These are phyloP conservation scores for Chalciporus sp. DNA, from an alignment of 1,284 basidiomycete genomes.

Conservation along the genomic window DNA sequence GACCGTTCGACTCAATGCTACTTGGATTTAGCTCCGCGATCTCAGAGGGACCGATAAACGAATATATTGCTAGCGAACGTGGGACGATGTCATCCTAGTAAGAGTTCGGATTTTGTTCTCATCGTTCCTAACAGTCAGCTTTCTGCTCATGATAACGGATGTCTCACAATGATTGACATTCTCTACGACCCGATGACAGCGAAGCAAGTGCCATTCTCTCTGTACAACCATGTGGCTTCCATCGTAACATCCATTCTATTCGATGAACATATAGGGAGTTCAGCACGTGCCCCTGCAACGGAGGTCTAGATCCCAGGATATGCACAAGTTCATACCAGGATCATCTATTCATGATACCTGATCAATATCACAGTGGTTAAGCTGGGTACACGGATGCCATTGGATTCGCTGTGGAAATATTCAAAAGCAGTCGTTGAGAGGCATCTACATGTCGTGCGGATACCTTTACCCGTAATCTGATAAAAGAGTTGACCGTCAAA, in stretches of 20 bases:
- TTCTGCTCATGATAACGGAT: not conserved
- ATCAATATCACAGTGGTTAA: not conserved
- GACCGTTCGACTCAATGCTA: not conserved
- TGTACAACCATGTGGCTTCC: slow-evolving; percentile 20
- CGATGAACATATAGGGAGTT: not conserved
- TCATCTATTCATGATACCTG: not conserved
- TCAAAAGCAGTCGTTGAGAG: not conserved
- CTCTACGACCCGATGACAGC: not conserved
- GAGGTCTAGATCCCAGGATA: not conserved
- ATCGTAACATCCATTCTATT: slow-evolving; percentile 18
- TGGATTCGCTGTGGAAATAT: not conserved
- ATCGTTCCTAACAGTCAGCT: slow-evolving; percentile 4
- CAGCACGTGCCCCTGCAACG: not conserved
- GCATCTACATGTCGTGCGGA: slow-evolving; percentile 3
- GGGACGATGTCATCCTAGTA: slow-evolving; percentile 2
- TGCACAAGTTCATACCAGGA: not conserved
- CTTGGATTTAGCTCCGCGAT: slow-evolving; percentile 1
- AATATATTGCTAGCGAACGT: slow-evolving; percentile 14
- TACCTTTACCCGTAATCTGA: too few species aligned
- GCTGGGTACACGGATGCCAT: not conserved
- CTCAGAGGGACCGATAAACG: slow-evolving; percentile 11
- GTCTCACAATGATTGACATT: slow-evolving; percentile 11
- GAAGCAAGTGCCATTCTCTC: slow-evolving; percentile 1
- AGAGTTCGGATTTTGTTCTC: not conserved
- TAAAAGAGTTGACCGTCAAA: not conserved